Percentiles rank a stretch among this genome's conserved stretches.
These are phyloP conservation scores for Harrya chromipes DNA, from an alignment of 768 basidiomycete species.

Conservation along the genomic window DNA sequence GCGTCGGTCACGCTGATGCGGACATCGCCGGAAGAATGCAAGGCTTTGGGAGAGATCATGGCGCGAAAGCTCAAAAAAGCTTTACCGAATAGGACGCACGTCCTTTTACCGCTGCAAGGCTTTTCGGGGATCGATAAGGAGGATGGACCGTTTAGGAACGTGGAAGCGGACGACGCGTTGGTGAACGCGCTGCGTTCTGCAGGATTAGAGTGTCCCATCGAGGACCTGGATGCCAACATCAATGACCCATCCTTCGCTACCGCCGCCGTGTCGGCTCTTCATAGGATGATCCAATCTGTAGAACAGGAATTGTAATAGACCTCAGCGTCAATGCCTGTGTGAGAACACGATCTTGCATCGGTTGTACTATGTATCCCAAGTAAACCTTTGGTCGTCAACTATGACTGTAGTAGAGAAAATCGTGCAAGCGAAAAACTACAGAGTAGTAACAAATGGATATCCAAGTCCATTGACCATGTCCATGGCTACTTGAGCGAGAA, in stretches of 20 bases:
- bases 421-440: conserved; percentile 41
- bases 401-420: conserved; percentile 12
- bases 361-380: background rate
- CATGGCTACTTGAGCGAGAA: conserved; percentile 30
- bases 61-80: conserved; percentile 19
- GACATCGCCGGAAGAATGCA: conserved; percentile 26
- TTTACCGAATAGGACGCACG: conserved; percentile 12
- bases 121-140: conserved; percentile 26
- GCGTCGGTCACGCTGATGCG: conserved; percentile 30
- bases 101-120: conserved; percentile 26
- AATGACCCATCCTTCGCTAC: conserved; percentile 24
- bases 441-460: conserved; percentile 48
- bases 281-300: conserved; percentile 15
- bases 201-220: conserved; percentile 14
- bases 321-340: background rate
- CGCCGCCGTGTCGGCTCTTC: conserved; percentile 14
- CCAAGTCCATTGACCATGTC: conserved; percentile 54
- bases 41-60: conserved; percentile 20
- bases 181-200: conserved; percentile 14
- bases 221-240: conserved; percentile 26
- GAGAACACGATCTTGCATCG: background rate
- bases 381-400: conserved; percentile 7
- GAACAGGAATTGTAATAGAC: background rate
- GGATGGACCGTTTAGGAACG: conserved; percentile 23
- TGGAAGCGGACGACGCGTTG: conserved; percentile 23